phyloP scores from a whole-genome alignment of 176 grass and related monocot species.

The Coix lacrymajobi region DNA sequence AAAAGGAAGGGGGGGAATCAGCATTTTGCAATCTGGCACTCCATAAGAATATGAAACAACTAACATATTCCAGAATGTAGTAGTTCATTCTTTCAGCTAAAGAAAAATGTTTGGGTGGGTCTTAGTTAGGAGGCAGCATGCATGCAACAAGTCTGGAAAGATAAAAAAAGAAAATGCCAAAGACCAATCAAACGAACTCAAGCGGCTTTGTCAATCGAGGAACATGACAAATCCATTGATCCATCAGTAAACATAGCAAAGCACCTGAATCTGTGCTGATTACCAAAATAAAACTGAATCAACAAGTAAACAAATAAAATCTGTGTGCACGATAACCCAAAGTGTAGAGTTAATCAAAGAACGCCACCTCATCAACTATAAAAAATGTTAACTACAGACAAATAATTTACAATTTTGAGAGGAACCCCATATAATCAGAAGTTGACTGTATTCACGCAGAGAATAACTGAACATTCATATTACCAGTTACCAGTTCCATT shows the following conservation, averaged over 20 bases:
- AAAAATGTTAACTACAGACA: neutral
- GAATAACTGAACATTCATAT: neutral
- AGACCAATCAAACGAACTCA: neutral
- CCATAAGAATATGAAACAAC: neutral
- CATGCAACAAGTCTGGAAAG: neutral
- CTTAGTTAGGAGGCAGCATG: neutral
- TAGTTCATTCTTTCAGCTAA: neutral
- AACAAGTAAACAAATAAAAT: conserved; percentile 12
- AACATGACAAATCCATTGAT: neutral
- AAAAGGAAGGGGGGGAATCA: neutral
- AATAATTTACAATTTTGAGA: neutral
- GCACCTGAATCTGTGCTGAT: neutral
- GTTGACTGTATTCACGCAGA: neutral
- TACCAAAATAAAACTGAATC: neutral
- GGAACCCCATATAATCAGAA: neutral
- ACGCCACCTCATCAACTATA: neutral
- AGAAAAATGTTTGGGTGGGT: neutral
- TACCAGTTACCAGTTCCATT: neutral
- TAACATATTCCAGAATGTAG: neutral
- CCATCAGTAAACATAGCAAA: neutral
- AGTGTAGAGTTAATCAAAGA: neutral
- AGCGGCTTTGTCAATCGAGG: neutral
- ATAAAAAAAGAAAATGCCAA: neutral
- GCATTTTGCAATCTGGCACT: neutral
- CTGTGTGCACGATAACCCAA: neutral